Evolutionary conservation across 2,329 filamentous ascomycete genomes (phyloP).

Genomic region (Fusarium liriodendri): DNA sequence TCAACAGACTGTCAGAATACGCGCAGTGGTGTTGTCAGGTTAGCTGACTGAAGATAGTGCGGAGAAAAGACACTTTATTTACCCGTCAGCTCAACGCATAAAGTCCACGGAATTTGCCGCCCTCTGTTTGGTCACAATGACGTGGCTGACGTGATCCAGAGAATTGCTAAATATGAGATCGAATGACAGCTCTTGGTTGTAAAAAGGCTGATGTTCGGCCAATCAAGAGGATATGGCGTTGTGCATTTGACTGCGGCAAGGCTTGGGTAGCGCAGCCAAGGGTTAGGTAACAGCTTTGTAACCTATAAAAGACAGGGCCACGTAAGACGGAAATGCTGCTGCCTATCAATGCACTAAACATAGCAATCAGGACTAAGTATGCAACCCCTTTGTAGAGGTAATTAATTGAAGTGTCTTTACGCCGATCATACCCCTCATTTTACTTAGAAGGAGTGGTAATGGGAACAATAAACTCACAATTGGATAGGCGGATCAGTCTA

Average conservation of each 20-base stretch:
- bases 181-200: not conserved
- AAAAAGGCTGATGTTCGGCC: not conserved
- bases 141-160: not conserved
- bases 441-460: not conserved
- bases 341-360: not conserved
- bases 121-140: constrained; percentile 11
- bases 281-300: not conserved
- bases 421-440: not conserved
- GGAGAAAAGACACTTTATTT: not conserved
- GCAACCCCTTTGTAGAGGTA: not conserved
- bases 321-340: not conserved
- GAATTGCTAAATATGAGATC: not conserved
- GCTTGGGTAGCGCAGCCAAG: not conserved
- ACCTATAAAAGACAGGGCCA: not conserved
- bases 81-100: not conserved
- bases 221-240: not conserved
- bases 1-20: not conserved
- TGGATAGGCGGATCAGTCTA: too few relatives aligned
- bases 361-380: not conserved
- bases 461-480: not conserved
- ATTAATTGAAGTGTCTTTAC: not conserved
- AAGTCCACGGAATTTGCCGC: not conserved
- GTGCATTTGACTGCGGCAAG: not conserved
- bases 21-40: not conserved
- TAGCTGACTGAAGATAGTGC: not conserved